These are phyloP conservation scores for Oemleria cerasiformis DNA, from an alignment of 306 rosid species.

Conservation along the genomic window DNA sequence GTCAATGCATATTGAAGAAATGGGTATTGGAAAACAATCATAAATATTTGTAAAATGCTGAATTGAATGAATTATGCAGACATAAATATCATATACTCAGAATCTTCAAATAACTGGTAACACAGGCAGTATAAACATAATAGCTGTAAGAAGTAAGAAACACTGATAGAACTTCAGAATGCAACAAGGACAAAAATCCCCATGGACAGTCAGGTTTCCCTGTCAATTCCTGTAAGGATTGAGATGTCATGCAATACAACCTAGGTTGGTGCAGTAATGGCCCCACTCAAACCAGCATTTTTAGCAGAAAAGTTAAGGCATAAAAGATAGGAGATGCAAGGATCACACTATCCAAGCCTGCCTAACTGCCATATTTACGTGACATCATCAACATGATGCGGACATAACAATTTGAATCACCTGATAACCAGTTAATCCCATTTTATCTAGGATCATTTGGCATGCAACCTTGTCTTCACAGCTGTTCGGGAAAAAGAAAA, in stretches of 20 bases:
- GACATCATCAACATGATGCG: constrained; percentile 24
- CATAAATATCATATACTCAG: neutral
- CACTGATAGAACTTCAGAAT: neutral
- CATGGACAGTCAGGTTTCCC: neutral
- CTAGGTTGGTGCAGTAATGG: neutral
- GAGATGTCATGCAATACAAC: neutral
- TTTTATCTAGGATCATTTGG: constrained; percentile 82
- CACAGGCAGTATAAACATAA: neutral
- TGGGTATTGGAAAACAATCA: constrained; percentile 19
- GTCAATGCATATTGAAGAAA: constrained; percentile 52
- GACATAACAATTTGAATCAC: constrained; percentile 47
- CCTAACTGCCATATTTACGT: constrained; percentile 16
- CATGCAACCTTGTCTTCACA: constrained; percentile 91
- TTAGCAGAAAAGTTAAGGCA: neutral
- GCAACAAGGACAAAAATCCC: neutral
- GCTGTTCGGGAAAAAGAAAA: constrained; percentile 46
- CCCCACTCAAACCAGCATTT: neutral
- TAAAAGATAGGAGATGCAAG: neutral
- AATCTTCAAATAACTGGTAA: neutral
- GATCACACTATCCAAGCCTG: neutral
- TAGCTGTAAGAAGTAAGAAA: neutral
- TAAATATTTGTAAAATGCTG: constrained; percentile 9
- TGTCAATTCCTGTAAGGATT: neutral
- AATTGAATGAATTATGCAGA: neutral
- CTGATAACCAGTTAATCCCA: constrained; percentile 96